Base-by-base conservation (phyloP, 345 rosid species). In the Clausena lansium region DNA sequence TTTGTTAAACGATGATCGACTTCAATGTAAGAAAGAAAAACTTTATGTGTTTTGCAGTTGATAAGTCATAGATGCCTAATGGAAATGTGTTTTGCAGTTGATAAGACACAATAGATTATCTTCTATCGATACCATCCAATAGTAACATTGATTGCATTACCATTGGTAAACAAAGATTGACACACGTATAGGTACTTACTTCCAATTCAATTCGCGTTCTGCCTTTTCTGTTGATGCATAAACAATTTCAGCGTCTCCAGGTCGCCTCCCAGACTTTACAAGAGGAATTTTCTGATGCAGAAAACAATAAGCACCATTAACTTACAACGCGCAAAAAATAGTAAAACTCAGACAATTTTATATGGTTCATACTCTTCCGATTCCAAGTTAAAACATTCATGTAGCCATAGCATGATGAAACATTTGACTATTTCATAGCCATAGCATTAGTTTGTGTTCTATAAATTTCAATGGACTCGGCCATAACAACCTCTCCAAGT, bases 221-320 rank as follows among this genome's bases (percentile, higher is more conserved):
- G 99, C 98, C 82, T 85, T 92, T 10, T 81, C 83, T 9, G 98
- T 96, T 28, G 99, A 92, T 67, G 99, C 97, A 69, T 91, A 96
- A 28, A 96, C 95, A 35, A 84, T 78, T 89, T 90, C 99, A 20
- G 97, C 94, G 68, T 96, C 99, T 54, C 99, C 99, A 0, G 91
- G 85, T 50, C 98, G 87, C 62, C 95, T 84, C 76, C 92, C 97
- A 78, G 94, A 91, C 27, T 70, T 85, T 77, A 83, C 86, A 25
- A 92, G 88, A 35, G 97, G 98, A 52, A 96, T 90, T 88, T 91
- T 86, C 99, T 96, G 89, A 35, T 70, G 68, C 70, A 1, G 25
- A 54, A 66, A 64, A 70, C 5, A 17, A 55, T 39, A 0, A 14
- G 30, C 3, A n/a, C 57, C n/a, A 58, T 60, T 50, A 41, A 22